Percentiles rank a stretch among this genome's conserved stretches.
Evolutionary conservation across 441 rosid genomes (phyloP).

Genomic region (Arabidopsis lyrata): DNA sequence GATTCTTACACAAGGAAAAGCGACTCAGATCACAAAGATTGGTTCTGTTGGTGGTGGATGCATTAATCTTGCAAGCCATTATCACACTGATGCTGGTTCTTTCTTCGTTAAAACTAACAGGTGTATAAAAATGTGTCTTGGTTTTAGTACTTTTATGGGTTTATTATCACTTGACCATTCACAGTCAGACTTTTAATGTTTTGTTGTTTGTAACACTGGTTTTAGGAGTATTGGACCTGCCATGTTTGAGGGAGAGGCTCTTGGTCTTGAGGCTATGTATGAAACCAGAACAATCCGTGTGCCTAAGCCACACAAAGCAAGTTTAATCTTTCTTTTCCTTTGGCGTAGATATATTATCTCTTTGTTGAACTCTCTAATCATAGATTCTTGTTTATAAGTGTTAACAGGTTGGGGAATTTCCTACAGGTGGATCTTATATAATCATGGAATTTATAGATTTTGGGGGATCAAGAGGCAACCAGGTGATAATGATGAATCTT

Average conservation of each 20-base stretch:
- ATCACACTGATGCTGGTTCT: conserved; percentile 80
- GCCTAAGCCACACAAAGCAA: conserved; percentile 86
- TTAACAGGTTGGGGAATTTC: conserved; percentile 75
- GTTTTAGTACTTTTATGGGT: not conserved
- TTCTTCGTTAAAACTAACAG: conserved; percentile 91
- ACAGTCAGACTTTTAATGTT: not conserved
- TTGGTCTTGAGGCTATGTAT: conserved; percentile 89
- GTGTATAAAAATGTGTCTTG: conserved; percentile 38
- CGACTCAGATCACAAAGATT: conserved; percentile 65
- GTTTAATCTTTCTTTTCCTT: conserved; percentile 3
- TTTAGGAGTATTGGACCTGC: conserved; percentile 79
- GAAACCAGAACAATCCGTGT: conserved; percentile 75
- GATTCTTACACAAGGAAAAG: conserved; percentile 89
- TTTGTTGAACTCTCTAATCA: not conserved
- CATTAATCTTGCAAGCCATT: conserved; percentile 78
- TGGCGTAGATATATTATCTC: not conserved
- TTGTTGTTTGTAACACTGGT: not conserved
- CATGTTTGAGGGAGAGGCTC: conserved; percentile 94
- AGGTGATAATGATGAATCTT: conserved; percentile 56
- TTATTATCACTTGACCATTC: not conserved
- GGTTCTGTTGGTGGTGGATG: conserved; percentile 93
- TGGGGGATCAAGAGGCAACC: conserved; percentile 77
- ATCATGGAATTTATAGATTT: conserved; percentile 90
- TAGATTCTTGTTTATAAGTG: conserved; percentile 14
- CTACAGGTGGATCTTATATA: conserved; percentile 84